Evolutionary conservation across 164 flowering plant genomes (phyloP), one percentile per base, ranked within the genome.

Genomic region (Liquidambar formosana): DNA sequence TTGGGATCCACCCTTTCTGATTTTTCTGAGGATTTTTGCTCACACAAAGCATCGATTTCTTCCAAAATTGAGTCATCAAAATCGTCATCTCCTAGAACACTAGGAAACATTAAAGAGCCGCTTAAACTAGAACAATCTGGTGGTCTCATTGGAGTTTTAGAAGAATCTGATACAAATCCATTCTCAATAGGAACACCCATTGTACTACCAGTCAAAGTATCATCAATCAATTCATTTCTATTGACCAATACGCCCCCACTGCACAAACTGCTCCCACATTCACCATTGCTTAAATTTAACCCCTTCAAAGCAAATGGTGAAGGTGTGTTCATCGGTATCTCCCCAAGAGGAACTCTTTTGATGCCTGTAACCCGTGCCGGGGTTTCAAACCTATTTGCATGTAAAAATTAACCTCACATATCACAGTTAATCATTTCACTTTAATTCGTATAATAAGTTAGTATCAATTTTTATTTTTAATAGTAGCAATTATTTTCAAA

Each of bases 1-100:
- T 6, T 38, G n/a, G 49, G 44, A 5, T 4, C 71, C 64, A 26
- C 64, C 41, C 46, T 63, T 68, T 52, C 76, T 43, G 57, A 22
- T 73, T 82, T 83, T 13, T 41, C 73, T 1, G 74, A 74, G 1
- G 86, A 74, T 21, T 75, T 76, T 69, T 74, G 81, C 76, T 83
- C 92, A 57, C 91, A 89, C 64, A 94, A 68, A 57, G 77, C 87
- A 84, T 91, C 98, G 62, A 94, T 90, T 79, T 89, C 86, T 71
- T 83, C 75, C 64, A 92, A 78, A 64, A 90, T 26, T 1, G 82
- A 73, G 38, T 85, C 90, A 62, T 92, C 92, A 70, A 92, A 82
- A 54, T 83, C 96, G 58, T 89, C 92, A 61, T 84, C 71, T 8
- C 23, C 86, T 14, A 84, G 64, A 64, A 68, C 58, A 74, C 54